Conservation (phyloP, 2,329 filamentous ascomycete species). For the Trichoderma sp. region DNA sequence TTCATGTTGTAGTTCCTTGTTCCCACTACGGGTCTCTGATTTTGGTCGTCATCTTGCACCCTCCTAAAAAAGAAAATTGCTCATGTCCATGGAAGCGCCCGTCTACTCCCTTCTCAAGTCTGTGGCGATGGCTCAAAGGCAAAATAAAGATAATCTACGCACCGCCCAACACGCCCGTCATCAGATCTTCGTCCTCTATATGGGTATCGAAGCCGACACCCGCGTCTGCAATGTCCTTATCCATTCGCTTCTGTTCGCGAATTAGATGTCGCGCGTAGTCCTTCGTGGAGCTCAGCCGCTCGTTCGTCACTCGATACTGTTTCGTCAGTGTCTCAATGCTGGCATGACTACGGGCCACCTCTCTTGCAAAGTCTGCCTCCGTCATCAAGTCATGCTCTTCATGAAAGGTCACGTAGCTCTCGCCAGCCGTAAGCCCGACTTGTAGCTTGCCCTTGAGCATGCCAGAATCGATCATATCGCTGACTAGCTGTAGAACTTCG, state of each 20-base stretch:
- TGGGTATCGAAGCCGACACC: constrained; percentile 44
- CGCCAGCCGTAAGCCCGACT: constrained; percentile 39
- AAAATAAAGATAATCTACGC: constrained; percentile 11
- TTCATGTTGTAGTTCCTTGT: not conserved
- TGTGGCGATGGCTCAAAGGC: too few relatives aligned
- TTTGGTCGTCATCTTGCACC: not conserved
- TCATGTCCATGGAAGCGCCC: not conserved
- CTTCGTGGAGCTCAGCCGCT: constrained; percentile 52
- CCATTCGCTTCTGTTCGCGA: constrained; percentile 45
- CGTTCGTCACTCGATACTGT: constrained; percentile 51
- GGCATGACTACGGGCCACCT: constrained; percentile 41
- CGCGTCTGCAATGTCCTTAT: constrained; percentile 42
- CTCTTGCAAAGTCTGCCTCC: constrained; percentile 49
- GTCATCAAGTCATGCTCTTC: constrained; percentile 42
- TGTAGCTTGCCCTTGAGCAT: constrained; percentile 54
- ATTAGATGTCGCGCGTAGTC: constrained; percentile 52
- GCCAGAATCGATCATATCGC: constrained; percentile 53
- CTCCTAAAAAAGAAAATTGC: not conserved
- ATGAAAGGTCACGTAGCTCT: constrained; percentile 52
- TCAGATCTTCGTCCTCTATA: constrained; percentile 60
- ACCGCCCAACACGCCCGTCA: constrained; percentile 44
- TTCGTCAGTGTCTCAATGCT: constrained; percentile 45
- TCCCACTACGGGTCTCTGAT: not conserved
- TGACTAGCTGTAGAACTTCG: constrained; percentile 47
- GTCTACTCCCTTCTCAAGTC: not conserved